Evolutionary conservation across 176 grass and related monocot species (phyloP), one percentile per base, ranked within the genome.

Genomic region (Oryza coarctata): DNA sequence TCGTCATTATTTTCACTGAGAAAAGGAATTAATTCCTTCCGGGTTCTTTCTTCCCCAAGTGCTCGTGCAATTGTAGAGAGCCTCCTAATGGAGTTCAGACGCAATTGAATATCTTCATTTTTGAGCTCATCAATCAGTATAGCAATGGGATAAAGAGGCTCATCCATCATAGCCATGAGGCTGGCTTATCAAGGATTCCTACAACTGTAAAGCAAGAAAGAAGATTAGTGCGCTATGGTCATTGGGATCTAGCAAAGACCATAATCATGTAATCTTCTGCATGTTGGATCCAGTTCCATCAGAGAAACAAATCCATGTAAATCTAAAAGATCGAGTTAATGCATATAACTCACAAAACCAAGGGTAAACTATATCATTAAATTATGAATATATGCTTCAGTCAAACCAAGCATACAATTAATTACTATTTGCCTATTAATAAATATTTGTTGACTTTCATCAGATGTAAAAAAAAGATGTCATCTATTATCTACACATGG

Each of bases 1-100:
- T 98, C 96, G 1, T 93, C 96, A 81, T 98, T 98, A 80, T 98
- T 98, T 88, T 98, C 96, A 73, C 92, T 91, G 9, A 98, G 90
- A 41, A 98, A 98, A 22, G 96, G 96, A 79, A 98, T 93, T 47
- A 98, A 86, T 80, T 98, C 96, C 73, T 95, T 98, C 65, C 96
- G 88, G 13, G 96, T 95, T 43, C 96, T 89, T 84, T 98, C 96
- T 81, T 98, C 96, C 18, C 96, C 93, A 68, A 98, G 85, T 69
- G 92, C 96, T 30, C 96, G 76, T 30, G 96, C 96, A 84, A 98
- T 95, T 45, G 93, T 98, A 31, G 96, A 93, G 64, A 98, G 90
- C 29, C 85, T 92, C 66, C 93, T 90, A 65, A 98, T 95, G 28
- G 96, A 98, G 76, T 93, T 98, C 14, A 98, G 89, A 9, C 92